Evolutionary conservation across 306 rosid genomes (phyloP).

Genomic region (Fragaria iinumae): DNA sequence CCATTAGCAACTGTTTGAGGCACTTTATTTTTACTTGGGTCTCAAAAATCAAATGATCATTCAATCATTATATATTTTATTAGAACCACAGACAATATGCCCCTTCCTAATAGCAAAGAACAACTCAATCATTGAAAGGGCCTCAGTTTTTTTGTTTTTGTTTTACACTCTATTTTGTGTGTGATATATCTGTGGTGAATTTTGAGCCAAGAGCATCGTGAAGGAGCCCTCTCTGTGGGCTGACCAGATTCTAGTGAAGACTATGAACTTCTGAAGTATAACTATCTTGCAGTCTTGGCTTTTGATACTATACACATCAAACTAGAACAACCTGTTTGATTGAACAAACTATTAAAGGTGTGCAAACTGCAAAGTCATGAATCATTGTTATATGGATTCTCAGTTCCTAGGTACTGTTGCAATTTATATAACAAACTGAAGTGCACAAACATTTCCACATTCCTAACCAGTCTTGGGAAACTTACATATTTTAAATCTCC

Average conservation of each 20-base stretch:
- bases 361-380: background rate
- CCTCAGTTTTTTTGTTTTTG: background rate
- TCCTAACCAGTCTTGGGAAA: background rate
- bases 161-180: background rate
- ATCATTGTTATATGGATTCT: background rate
- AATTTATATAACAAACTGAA: background rate
- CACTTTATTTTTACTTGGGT: constrained; percentile 29
- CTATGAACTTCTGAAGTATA: background rate
- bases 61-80: background rate
- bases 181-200: background rate
- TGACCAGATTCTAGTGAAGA: background rate
- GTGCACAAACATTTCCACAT: constrained; percentile 9
- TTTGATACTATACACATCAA: background rate
- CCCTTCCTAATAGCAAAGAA: background rate
- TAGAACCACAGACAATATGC: background rate
- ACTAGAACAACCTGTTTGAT: constrained; percentile 3
- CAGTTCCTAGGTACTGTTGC: background rate
- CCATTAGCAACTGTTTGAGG: constrained; percentile 18
- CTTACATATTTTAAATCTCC: background rate
- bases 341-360: background rate
- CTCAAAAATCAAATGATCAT: constrained; percentile 16
- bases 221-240: background rate
- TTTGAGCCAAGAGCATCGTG: background rate
- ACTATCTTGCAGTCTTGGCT: background rate
- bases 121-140: background rate